Evolutionary conservation across 164 flowering plant species (phyloP), one percentile per base, ranked within the genome.

Genomic region (Liriodendron chinense): DNA sequence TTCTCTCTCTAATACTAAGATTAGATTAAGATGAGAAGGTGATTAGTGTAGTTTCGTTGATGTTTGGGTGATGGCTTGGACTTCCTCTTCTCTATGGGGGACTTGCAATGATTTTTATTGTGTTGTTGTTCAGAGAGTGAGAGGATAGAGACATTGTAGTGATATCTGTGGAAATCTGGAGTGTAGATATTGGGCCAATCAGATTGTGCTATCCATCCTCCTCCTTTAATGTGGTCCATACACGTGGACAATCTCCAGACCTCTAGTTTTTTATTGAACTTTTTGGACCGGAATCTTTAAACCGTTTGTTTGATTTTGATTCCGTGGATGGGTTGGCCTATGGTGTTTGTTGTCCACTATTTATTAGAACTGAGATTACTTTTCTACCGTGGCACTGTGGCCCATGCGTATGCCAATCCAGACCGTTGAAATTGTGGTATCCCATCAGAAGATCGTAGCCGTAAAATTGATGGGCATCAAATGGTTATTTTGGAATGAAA

Each of bases 101-200:
- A 22, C 20, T 67, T 18, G 16, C 9, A 43, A 24, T 28, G 47
- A 24, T 21, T 65, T 22, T 26, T 16, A 26, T 34, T 16, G 57
- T 25, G 62, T 47, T 75, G 43, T 61, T 61, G 22, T 13, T 21
- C 2, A 26, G 21, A 73, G 50, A 62, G 59, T 22, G 49, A 50
- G 24, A 67, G 67, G 75, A 34, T 85, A 84, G 83, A 89, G 69
- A 18, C 21, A 28, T 28, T 0, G 43, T 26, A 86, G 89, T 83
- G 68, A 68, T 76, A 71, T 76, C 74, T 71, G 74, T 74, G 62
- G 78, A 78, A 70, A 83, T 82, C 83, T 70, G 43, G 21, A 13
- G 72, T 47, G 87, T 91, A 87, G 94, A 91, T 88, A 87, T 83
- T 85, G 78, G 83, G 77, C 97, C 96, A 90, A 92, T 91, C 68